Evolutionary conservation across 2,329 filamentous ascomycete species (phyloP).

Genomic region (Metarhizium guizhouense): DNA sequence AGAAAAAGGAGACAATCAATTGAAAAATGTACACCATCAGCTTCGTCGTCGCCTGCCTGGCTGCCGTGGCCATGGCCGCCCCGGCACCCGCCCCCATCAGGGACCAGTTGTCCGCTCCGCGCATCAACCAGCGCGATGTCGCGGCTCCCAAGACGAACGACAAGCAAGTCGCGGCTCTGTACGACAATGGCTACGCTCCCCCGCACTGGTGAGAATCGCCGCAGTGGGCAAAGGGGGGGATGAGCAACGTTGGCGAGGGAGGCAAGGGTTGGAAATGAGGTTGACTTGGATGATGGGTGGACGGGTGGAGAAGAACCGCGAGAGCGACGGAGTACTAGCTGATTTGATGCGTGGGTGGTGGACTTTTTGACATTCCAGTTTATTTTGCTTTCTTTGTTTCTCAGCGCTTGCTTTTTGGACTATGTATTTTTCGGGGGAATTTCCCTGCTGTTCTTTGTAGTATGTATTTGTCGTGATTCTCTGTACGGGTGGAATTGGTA

Average conservation of each 20-base stretch:
- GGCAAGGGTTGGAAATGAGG: conserved; percentile 1
- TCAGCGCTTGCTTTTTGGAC: too few relatives aligned
- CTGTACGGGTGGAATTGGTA: too few relatives aligned
- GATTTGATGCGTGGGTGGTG: too few relatives aligned
- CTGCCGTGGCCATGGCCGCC: background rate
- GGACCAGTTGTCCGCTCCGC: conserved; percentile 3
- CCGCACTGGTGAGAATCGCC: background rate
- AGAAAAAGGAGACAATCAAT: too few relatives aligned
- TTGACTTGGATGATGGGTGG: background rate
- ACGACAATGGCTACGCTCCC: conserved; percentile 2
- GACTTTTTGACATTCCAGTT: too few relatives aligned
- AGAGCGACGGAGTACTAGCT: too few relatives aligned
- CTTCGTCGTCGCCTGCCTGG: conserved; percentile 4
- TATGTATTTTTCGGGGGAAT: too few relatives aligned
- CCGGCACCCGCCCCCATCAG: background rate
- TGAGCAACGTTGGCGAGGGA: background rate
- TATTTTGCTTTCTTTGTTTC: too few relatives aligned
- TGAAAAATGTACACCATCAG: conserved; percentile 2
- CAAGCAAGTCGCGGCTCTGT: background rate
- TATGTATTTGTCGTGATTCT: too few relatives aligned
- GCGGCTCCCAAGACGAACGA: background rate
- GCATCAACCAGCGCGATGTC: background rate
- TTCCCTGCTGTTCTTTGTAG: too few relatives aligned
- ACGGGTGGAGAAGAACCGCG: background rate
- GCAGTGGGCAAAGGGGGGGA: background rate